A percentile compares a stretch with the other conserved stretches of the same genome.
phyloP scores from a whole-genome alignment of 1,284 basidiomycete species.

The Leccinum glutinopallens region DNA sequence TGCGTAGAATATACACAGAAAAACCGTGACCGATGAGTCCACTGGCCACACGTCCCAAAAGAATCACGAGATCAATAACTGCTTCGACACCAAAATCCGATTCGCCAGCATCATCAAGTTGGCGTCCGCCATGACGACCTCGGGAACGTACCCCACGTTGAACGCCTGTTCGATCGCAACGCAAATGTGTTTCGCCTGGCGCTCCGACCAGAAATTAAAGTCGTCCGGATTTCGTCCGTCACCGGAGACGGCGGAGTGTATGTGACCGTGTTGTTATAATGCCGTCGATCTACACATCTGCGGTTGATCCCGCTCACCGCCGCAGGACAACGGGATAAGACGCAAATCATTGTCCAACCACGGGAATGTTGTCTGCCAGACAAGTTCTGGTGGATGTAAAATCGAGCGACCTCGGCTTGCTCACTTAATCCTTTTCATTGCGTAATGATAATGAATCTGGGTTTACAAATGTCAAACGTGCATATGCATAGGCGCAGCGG shows the following conservation, averaged over 20 bases:
- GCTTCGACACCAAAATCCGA: slow-evolving; percentile 81
- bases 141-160: slow-evolving; percentile 83
- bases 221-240: slow-evolving; percentile 79
- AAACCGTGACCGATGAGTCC: too few relatives aligned
- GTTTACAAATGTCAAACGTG: slow-evolving; percentile 10
- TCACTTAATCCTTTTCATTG: slow-evolving; percentile 51
- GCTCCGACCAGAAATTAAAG: slow-evolving; percentile 91
- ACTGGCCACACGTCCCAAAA: not conserved
- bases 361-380: slow-evolving; percentile 75
- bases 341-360: slow-evolving; percentile 86
- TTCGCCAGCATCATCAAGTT: slow-evolving; percentile 84
- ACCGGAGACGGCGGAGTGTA: too few relatives aligned
- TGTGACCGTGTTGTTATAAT: too few relatives aligned
- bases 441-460: slow-evolving; percentile 76
- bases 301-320: slow-evolving; percentile 34
- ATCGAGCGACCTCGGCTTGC: slow-evolving; percentile 61
- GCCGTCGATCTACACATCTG: too few relatives aligned
- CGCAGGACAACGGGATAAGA: slow-evolving; percentile 77
- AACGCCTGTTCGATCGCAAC: slow-evolving; percentile 79
- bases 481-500: not conserved
- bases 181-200: slow-evolving; percentile 88
- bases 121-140: slow-evolving; percentile 92
- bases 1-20: too few relatives aligned
- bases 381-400: slow-evolving; percentile 66
- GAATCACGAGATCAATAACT: slow-evolving; percentile 43